phyloP scores from a whole-genome alignment of 257 asterid species.

The Voacanga thouarsii region DNA sequence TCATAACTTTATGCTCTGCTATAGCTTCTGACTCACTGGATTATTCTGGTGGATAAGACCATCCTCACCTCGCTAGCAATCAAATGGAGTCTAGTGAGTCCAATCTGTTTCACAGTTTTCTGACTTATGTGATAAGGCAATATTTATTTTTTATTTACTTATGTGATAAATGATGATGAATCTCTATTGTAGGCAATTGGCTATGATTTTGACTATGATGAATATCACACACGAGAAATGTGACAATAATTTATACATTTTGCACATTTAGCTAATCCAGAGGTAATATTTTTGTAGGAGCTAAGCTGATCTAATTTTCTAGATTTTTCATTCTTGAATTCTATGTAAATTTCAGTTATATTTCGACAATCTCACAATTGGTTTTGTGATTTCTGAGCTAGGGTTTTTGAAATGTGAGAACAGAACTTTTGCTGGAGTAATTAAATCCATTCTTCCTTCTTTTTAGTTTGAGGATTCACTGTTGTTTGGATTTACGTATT shows the following conservation, averaged over 20 bases:
- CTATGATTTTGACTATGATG: no score
- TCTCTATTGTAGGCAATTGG: no score
- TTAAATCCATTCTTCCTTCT: not conserved
- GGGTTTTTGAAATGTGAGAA: not conserved
- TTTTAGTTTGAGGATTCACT: not conserved
- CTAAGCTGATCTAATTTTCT: not conserved
- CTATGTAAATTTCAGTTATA: not conserved
- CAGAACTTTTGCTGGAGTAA: not conserved
- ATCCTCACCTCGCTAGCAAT: constrained; percentile 35
- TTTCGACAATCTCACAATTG: not conserved
- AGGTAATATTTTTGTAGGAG: not conserved
- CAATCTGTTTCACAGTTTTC: constrained; percentile 41
- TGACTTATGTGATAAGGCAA: no score
- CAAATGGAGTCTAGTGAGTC: constrained; percentile 55
- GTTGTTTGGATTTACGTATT: not conserved
- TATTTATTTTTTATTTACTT: no score
- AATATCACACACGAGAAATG: no score
- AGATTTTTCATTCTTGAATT: not conserved
- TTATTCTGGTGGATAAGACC: constrained; percentile 72
- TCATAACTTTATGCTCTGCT: constrained; percentile 30
- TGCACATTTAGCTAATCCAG: not conserved
- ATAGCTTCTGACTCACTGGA: constrained; percentile 45
- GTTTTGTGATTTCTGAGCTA: no score
- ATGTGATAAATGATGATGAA: no score
- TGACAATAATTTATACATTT: no score